Base-by-base conservation (phyloP, 306 rosid genomes). In the Psophocarpus tetragonolobus region DNA sequence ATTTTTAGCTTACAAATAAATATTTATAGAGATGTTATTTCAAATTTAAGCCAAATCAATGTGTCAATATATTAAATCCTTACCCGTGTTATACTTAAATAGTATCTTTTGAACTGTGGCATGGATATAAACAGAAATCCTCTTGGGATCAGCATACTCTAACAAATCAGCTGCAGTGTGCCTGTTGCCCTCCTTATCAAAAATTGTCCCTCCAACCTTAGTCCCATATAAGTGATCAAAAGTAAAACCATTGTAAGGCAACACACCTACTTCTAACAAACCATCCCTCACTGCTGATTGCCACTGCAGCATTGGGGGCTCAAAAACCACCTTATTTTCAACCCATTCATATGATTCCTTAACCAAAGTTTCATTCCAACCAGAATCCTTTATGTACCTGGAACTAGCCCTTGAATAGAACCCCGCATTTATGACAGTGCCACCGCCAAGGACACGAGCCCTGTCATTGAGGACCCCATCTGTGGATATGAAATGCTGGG, bases 101-200 rank as follows among this genome's bases (percentile, higher is more conserved):
- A 85, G 74, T 18, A 92, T 87, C 60, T 80, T 87, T 0, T 86
- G 88, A 56, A 87, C 97, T 38, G 84, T 86, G 64, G 96, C 94
- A 75, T 86, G 91, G 75, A 92, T 69, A 79, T 85, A 92, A 48
- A 92, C 92, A 33, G 80, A 62, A 80, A 89, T 85, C 74, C 54
- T 90, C 29, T 10, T 82, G 2, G 91, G 87, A 78, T 88, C 58
- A 67, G 94, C 96, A 68, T 83, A 84, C 26, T 80, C 64, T 5
- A 92, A 88, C 87, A 92, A 86, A 87, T 92, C 96, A 38, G 97
- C 91, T 1, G 96, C 87, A 66, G 91, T 88, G 87, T 90, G 93
- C 27, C 97, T 83, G 15, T 75, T 73, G 8, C 93, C 93, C 3
- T 89, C 23, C 48, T 17, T 68, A 42, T 92, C 91, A 78, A 90